These are phyloP conservation scores for Wickerhamiella vanderwaltii DNA, from an alignment of 805 yeast genomes.

Conservation along the genomic window DNA sequence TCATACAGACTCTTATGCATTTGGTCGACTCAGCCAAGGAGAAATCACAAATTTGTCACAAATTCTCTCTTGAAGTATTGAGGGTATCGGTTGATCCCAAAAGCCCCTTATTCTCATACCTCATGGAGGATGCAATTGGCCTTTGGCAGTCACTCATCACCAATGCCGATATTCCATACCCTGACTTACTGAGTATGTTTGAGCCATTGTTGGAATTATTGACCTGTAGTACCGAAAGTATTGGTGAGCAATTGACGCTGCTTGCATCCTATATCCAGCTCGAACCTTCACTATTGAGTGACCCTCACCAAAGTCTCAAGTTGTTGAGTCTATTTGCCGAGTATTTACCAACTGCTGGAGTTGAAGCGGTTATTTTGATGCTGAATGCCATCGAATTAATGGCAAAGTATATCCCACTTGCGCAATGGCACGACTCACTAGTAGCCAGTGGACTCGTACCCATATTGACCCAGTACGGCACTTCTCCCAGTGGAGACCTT, in stretches of 20 bases:
- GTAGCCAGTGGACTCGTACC: conserved; percentile 8
- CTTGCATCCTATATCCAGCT: conserved; percentile 28
- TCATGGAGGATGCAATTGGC: conserved; percentile 77
- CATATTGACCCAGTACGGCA: conserved; percentile 5
- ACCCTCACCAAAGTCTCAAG: conserved; percentile 13
- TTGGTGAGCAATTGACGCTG: conserved; percentile 25
- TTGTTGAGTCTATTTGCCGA: conserved; percentile 19
- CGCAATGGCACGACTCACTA: conserved; percentile 10
- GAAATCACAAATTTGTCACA: conserved; percentile 16
- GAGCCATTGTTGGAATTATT: conserved; percentile 47
- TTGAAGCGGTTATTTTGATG: conserved; percentile 17
- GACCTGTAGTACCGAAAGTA: conserved; percentile 43
- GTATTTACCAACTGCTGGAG: conserved; percentile 21
- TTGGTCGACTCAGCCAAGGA: conserved; percentile 25
- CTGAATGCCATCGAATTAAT: conserved; percentile 14
- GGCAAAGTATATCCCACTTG: conserved; percentile 9
- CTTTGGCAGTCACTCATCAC: conserved; percentile 62
- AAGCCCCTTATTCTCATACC: conserved; percentile 41
- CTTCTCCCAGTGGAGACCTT: neutral
- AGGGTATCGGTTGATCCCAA: conserved; percentile 40
- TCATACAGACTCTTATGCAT: conserved; percentile 27
- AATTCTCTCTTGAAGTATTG: conserved; percentile 15
- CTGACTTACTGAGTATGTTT: conserved; percentile 26
- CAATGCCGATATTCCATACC: conserved; percentile 38
- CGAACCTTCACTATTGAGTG: conserved; percentile 19